phyloP scores from a whole-genome alignment of 306 rosid genomes.

The Vicia villosa region DNA sequence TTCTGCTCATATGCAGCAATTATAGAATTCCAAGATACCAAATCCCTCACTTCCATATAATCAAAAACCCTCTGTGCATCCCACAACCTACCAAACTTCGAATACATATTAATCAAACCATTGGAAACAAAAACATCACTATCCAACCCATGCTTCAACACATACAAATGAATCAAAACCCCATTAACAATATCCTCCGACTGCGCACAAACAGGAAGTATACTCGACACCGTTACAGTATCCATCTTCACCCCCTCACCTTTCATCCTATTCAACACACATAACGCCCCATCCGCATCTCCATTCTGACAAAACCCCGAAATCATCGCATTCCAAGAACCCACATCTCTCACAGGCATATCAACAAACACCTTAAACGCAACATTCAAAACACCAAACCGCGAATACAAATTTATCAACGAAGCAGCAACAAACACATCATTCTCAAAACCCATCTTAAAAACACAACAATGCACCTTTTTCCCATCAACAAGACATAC shows the following conservation, averaged over 20 bases:
- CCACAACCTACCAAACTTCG: slow-evolving; percentile 46
- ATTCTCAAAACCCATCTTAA: slow-evolving; percentile 47
- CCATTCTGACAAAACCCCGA: slow-evolving; percentile 53
- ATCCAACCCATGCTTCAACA: slow-evolving; percentile 52
- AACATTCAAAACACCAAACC: slow-evolving; percentile 36
- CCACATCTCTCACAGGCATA: slow-evolving; percentile 48
- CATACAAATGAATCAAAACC: slow-evolving; percentile 52
- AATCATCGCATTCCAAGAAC: slow-evolving; percentile 60
- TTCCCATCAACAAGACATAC: slow-evolving; percentile 33
- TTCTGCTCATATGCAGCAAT: slow-evolving; percentile 47
- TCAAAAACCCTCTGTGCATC: slow-evolving; percentile 47
- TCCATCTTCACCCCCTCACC: slow-evolving; percentile 46
- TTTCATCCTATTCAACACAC: slow-evolving; percentile 43
- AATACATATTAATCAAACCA: slow-evolving; percentile 52
- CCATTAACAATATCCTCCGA: slow-evolving; percentile 38
- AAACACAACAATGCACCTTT: slow-evolving; percentile 46
- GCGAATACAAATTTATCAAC: slow-evolving; percentile 43
- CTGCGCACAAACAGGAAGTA: slow-evolving; percentile 49
- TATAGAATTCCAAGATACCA: slow-evolving; percentile 32
- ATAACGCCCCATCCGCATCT: slow-evolving; percentile 35
- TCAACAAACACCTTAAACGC: slow-evolving; percentile 42
- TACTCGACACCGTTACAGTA: slow-evolving; percentile 41
- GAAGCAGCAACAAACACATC: slow-evolving; percentile 56
- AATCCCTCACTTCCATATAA: slow-evolving; percentile 44
- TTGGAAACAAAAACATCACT: slow-evolving; percentile 48